A percentile compares a stretch with the other conserved stretches of the same genome.
These are phyloP conservation scores for Paraglomus brasilianum DNA, from an alignment of 192 early-diverging fungal genomes.

Conservation along the genomic window DNA sequence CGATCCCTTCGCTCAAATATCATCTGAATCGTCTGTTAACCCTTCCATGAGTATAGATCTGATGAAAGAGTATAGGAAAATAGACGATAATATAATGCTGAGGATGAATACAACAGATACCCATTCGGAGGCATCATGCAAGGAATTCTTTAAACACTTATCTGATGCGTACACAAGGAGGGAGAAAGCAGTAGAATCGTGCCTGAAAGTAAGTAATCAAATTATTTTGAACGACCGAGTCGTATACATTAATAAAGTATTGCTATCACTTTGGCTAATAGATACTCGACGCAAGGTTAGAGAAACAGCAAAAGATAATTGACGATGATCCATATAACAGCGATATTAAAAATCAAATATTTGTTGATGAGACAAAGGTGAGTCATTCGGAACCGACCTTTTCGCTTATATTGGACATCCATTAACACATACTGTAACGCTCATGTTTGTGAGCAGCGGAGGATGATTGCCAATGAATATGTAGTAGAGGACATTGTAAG, in stretches of 20 bases:
- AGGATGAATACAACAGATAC: constrained; percentile 75
- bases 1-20: neutral
- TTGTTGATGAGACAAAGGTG: constrained; percentile 28
- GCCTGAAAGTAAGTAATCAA: constrained; percentile 52
- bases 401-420: neutral
- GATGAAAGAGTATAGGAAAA: constrained; percentile 66
- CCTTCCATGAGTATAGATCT: constrained; percentile 39
- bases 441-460: constrained; percentile 43
- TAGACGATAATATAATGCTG: constrained; percentile 82
- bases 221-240: neutral
- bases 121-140: constrained; percentile 57
- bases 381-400: neutral
- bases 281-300: constrained; percentile 46
- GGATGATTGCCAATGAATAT: constrained; percentile 65
- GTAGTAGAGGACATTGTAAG: constrained; percentile 73
- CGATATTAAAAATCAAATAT: constrained; percentile 13
- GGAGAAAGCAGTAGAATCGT: constrained; percentile 65
- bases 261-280: neutral
- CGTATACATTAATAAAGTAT: neutral
- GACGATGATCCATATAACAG: constrained; percentile 22
- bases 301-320: constrained; percentile 25
- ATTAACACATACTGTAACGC: neutral
- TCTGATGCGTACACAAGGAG: constrained; percentile 63
- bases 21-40: neutral
- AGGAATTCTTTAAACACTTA: constrained; percentile 63